These are phyloP conservation scores for Bryoglossum gracile DNA, from an alignment of 495 filamentous ascomycete genomes.

Conservation along the genomic window DNA sequence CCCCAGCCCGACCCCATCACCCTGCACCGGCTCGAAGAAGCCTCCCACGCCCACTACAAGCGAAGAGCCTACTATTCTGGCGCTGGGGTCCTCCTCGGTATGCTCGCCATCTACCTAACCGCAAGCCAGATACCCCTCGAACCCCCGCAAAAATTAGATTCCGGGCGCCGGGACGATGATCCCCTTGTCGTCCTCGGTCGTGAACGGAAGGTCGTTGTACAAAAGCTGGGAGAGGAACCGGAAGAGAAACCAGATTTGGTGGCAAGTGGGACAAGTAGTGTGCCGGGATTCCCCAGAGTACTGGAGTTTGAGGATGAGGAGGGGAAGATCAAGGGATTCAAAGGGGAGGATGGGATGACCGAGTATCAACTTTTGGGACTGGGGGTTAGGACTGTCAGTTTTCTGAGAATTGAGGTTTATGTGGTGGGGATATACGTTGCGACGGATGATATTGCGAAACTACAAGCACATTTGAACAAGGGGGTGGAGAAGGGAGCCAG, in stretches of 20 bases:
- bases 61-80: slow-evolving; percentile 40
- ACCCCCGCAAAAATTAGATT: slow-evolving; percentile 31
- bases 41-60: slow-evolving; percentile 36
- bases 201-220: slow-evolving; percentile 49
- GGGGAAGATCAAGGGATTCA: slow-evolving; percentile 9
- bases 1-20: slow-evolving; percentile 38
- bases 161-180: slow-evolving; percentile 32
- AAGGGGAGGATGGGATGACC: slow-evolving; percentile 23
- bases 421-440: slow-evolving; percentile 87
- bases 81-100: slow-evolving; percentile 39
- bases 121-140: slow-evolving; percentile 37
- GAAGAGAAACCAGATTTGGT: slow-evolving; percentile 55
- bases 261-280: slow-evolving; percentile 70
- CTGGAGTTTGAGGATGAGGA: slow-evolving; percentile 44
- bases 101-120: slow-evolving; percentile 40
- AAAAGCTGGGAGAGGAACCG: slow-evolving; percentile 31
- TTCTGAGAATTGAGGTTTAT: slow-evolving; percentile 89
- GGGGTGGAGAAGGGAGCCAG: slow-evolving; percentile 61
- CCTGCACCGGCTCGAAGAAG: slow-evolving; percentile 33
- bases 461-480: slow-evolving; percentile 40
- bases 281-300: slow-evolving; percentile 73
- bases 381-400: slow-evolving; percentile 81
- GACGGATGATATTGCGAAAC: slow-evolving; percentile 59
- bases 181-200: slow-evolving; percentile 36
- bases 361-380: slow-evolving; percentile 86